These are phyloP conservation scores for Kregervanrija pseudodelftensis DNA, from an alignment of 805 yeast species.

Conservation along the genomic window DNA sequence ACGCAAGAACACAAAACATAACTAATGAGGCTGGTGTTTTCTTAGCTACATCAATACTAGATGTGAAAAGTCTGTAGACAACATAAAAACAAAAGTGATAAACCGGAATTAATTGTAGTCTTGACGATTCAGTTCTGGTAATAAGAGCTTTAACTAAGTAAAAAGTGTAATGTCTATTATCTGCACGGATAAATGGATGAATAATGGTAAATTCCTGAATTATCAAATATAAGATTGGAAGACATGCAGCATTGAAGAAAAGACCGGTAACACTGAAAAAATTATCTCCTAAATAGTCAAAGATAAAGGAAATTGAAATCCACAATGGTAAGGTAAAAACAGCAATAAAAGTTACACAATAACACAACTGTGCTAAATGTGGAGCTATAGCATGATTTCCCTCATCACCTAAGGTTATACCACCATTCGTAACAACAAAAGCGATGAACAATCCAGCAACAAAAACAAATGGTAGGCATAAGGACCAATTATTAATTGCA, in stretches of 20 bases:
- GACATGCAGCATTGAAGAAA: slow-evolving; percentile 16
- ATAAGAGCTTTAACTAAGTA: slow-evolving; percentile 72
- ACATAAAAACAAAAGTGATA: slow-evolving; percentile 52
- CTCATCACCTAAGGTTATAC: slow-evolving; percentile 89
- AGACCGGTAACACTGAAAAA: slow-evolving; percentile 19
- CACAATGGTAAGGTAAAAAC: slow-evolving; percentile 72
- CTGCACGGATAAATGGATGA: slow-evolving; percentile 90
- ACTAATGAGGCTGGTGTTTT: slow-evolving; percentile 23
- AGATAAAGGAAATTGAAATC: slow-evolving; percentile 39
- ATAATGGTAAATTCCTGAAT: slow-evolving; percentile 59
- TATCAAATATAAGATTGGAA: slow-evolving; percentile 32
- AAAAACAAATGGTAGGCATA: slow-evolving; percentile 41
- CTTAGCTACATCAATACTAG: slow-evolving; percentile 4
- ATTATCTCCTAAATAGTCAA: slow-evolving; percentile 31
- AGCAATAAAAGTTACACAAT: slow-evolving; percentile 59
- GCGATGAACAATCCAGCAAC: slow-evolving; percentile 46
- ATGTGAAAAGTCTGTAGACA: slow-evolving; percentile 14
- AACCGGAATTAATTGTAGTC: slow-evolving; percentile 49
- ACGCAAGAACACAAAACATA: slow-evolving; percentile 43
- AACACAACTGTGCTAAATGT: slow-evolving; percentile 77
- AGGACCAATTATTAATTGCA: slow-evolving; percentile 24
- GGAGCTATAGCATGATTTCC: slow-evolving; percentile 67
- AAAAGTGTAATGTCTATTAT: slow-evolving; percentile 89
- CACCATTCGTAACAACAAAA: slow-evolving; percentile 65
- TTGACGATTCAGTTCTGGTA: slow-evolving; percentile 37